Evolutionary conservation across 2,329 filamentous ascomycete species (phyloP).

Genomic region (Penicillium sp.): DNA sequence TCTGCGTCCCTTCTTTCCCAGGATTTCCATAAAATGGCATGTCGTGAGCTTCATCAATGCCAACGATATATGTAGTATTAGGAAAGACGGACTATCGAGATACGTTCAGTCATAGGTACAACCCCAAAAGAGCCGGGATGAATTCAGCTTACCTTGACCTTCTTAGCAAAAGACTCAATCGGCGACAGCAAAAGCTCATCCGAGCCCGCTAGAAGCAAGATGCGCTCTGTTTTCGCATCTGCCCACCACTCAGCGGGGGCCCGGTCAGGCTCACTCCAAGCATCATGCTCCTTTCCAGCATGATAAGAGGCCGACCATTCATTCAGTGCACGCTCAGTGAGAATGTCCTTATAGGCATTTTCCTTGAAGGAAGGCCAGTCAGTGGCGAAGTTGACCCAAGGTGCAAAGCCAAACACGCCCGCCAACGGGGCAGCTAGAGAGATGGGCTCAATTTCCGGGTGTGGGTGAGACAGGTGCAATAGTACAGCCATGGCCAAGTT

Average conservation of each 20-base stretch:
- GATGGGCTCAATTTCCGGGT: conserved; percentile 53
- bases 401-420: conserved; percentile 57
- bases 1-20: conserved; percentile 28
- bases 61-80: conserved; percentile 32
- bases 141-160: conserved; percentile 32
- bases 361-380: conserved; percentile 44
- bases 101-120: not conserved
- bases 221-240: conserved; percentile 49
- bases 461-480: conserved; percentile 54
- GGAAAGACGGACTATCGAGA: conserved; percentile 33
- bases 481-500: conserved; percentile 42
- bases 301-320: conserved; percentile 55
- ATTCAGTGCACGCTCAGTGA: conserved; percentile 40
- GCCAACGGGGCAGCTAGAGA: conserved; percentile 41
- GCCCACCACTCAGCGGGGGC: conserved; percentile 59
- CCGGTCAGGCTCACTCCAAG: conserved; percentile 56
- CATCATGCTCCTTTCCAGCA: conserved; percentile 41
- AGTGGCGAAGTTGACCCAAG: conserved; percentile 58
- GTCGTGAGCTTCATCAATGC: conserved; percentile 35
- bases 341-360: conserved; percentile 56
- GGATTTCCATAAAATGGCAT: conserved; percentile 30
- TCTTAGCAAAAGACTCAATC: conserved; percentile 37
- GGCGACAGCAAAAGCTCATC: conserved; percentile 57
- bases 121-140: not conserved
- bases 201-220: conserved; percentile 58